Evolutionary conservation across 768 basidiomycete genomes (phyloP).

Genomic region (Paxillus involutus): DNA sequence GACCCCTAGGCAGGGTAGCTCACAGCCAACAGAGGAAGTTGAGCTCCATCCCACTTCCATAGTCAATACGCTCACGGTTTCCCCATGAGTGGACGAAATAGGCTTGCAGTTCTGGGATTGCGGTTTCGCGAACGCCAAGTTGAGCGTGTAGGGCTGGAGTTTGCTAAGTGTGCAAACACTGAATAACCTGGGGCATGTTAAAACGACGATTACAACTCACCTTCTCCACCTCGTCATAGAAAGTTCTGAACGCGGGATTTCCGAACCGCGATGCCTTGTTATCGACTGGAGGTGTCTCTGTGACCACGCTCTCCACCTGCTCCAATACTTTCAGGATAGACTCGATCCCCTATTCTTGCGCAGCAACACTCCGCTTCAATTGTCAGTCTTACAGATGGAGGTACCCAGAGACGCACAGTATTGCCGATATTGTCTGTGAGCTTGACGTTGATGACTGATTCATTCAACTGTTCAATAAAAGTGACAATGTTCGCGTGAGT

Average conservation of each 20-base stretch:
- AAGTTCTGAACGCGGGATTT: slow-evolving; percentile 92
- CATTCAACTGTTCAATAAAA: slow-evolving; percentile 77
- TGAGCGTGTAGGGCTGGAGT: slow-evolving; percentile 61
- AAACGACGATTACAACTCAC: slow-evolving; percentile 36
- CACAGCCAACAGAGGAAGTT: slow-evolving; percentile 98
- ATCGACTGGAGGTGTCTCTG: slow-evolving; percentile 79
- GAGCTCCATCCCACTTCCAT: slow-evolving; percentile 99
- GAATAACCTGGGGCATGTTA: background rate
- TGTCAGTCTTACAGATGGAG: background rate
- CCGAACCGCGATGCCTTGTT: slow-evolving; percentile 93
- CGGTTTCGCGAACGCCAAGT: slow-evolving; percentile 55
- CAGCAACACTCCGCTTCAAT: slow-evolving; percentile 1
- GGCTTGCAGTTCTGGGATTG: slow-evolving; percentile 65
- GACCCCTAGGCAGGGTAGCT: slow-evolving; percentile 26
- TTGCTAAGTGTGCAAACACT: slow-evolving; percentile 33
- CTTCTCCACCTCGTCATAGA: slow-evolving; percentile 80
- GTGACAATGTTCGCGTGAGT: slow-evolving; percentile 66
- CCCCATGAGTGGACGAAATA: slow-evolving; percentile 94
- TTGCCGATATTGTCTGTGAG: slow-evolving; percentile 65
- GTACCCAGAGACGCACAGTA: slow-evolving; percentile 46
- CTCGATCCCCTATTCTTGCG: slow-evolving; percentile 52
- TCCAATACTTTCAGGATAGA: slow-evolving; percentile 66
- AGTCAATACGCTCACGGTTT: slow-evolving; percentile 88
- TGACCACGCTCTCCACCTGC: slow-evolving; percentile 62
- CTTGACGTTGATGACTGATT: slow-evolving; percentile 72